These are phyloP conservation scores for Neurospora sp. DNA, from an alignment of 495 filamentous ascomycete genomes.

Conservation along the genomic window DNA sequence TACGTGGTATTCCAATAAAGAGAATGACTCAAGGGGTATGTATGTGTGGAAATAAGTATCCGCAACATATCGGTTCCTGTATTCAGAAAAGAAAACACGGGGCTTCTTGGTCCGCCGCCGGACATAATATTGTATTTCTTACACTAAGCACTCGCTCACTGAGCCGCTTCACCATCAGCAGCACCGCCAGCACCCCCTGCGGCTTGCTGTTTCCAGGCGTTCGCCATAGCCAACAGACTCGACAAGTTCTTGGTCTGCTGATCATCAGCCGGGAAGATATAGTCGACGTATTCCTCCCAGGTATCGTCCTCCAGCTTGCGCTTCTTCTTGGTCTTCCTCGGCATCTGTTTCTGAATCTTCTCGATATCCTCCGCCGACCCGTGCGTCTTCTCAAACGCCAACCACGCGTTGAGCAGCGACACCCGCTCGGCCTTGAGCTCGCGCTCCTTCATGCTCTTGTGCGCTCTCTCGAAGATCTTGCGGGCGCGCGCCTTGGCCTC, in stretches of 20 bases:
- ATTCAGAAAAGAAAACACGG: not conserved
- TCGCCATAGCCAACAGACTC: conserved; percentile 72
- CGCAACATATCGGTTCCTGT: not conserved
- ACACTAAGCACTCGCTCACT: not conserved
- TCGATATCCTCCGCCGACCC: conserved; percentile 69
- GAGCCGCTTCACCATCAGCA: conserved; percentile 2
- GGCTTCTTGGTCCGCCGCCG: not conserved
- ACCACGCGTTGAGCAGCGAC: conserved; percentile 82
- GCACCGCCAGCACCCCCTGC: conserved; percentile 28
- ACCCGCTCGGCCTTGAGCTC: conserved; percentile 91
- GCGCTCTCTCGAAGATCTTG: conserved; percentile 73
- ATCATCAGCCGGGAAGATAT: conserved; percentile 95
- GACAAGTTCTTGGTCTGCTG: conserved; percentile 74
- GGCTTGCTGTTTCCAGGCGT: conserved; percentile 71
- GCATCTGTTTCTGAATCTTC: conserved; percentile 86
- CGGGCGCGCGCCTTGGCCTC: conserved; percentile 74
- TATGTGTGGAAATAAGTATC: not conserved
- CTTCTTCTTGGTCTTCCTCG: conserved; percentile 84
- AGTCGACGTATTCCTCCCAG: conserved; percentile 97
- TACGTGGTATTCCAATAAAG: not conserved
- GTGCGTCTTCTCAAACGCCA: conserved; percentile 77
- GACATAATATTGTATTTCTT: not conserved
- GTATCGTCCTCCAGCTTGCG: conserved; percentile 88
- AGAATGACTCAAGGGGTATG: not conserved
- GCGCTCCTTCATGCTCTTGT: conserved; percentile 83